phyloP scores from a whole-genome alignment of 2,329 filamentous ascomycete genomes.

The Zopfia rhizophila region DNA sequence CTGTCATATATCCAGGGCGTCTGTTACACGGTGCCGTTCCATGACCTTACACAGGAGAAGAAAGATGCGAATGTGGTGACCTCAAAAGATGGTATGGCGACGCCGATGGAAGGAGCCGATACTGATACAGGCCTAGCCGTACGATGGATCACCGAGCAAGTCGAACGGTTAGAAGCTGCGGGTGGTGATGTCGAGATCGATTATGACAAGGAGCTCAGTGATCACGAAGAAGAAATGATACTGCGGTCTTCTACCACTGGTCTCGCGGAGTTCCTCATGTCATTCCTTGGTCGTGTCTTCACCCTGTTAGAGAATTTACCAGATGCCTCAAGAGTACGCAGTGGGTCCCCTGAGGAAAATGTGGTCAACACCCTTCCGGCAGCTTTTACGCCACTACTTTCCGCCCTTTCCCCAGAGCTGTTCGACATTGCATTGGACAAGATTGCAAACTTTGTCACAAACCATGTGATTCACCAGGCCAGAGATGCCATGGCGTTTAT shows the following conservation, averaged over 20 bases:
- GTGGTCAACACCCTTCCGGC: slow-evolving; percentile 96
- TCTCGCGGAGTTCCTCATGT: slow-evolving; percentile 90
- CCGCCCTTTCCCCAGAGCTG: slow-evolving; percentile 89
- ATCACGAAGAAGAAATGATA: slow-evolving; percentile 87
- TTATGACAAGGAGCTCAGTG: slow-evolving; percentile 82
- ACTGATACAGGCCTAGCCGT: slow-evolving; percentile 72
- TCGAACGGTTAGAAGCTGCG: slow-evolving; percentile 91
- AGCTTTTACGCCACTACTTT: slow-evolving; percentile 88
- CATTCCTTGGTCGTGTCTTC: slow-evolving; percentile 93
- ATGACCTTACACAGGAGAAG: slow-evolving; percentile 75
- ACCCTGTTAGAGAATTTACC: slow-evolving; percentile 94
- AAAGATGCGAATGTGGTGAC: slow-evolving; percentile 27
- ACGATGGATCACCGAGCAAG: slow-evolving; percentile 93
- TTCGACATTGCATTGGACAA: slow-evolving; percentile 94
- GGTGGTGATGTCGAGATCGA: slow-evolving; percentile 87
- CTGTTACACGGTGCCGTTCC: slow-evolving; percentile 94
- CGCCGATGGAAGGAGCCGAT: slow-evolving; percentile 47
- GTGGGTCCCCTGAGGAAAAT: slow-evolving; percentile 93
- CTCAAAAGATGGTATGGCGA: slow-evolving; percentile 37
- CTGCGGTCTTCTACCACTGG: slow-evolving; percentile 93
- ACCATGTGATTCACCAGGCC: slow-evolving; percentile 96
- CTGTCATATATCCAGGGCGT: slow-evolving; percentile 95
- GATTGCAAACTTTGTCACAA: slow-evolving; percentile 88
- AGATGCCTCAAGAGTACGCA: slow-evolving; percentile 86
- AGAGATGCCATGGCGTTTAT: slow-evolving; percentile 99